Percentiles rank a stretch among this genome's conserved stretches.
phyloP scores from a whole-genome alignment of 192 early-diverging fungal genomes.

The Spinellus fusiger region DNA sequence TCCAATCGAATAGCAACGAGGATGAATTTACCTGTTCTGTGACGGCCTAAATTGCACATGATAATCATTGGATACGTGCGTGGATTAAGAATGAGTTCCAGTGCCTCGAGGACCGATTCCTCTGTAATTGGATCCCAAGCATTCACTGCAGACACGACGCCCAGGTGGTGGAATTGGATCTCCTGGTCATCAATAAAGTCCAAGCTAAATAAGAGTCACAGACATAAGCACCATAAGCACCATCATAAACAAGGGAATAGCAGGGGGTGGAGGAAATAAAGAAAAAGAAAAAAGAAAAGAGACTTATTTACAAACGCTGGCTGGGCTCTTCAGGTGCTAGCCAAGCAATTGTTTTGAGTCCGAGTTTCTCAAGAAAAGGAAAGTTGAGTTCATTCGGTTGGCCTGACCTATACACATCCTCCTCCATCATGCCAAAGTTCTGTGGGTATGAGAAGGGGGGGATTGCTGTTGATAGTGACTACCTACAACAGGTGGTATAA shows the following conservation, averaged over 20 bases:
- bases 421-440: slow-evolving; percentile 98
- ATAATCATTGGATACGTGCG: slow-evolving; percentile 91
- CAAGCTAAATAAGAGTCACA: slow-evolving; percentile 37
- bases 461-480: neutral
- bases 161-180: slow-evolving; percentile 87
- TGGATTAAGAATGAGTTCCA: slow-evolving; percentile 82
- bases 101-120: slow-evolving; percentile 88
- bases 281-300: neutral
- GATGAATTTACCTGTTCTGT: slow-evolving; percentile 89
- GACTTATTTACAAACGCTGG: slow-evolving; percentile 69
- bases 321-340: slow-evolving; percentile 97
- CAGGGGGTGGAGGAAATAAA: too few species aligned
- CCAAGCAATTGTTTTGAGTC: slow-evolving; percentile 89
- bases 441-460: too few species aligned
- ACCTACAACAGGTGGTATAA: slow-evolving; percentile 69
- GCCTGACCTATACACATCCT: slow-evolving; percentile 91
- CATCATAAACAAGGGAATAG: too few species aligned
- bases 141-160: slow-evolving; percentile 74
- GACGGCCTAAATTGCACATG: slow-evolving; percentile 97
- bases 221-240: neutral
- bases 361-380: slow-evolving; percentile 95
- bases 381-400: slow-evolving; percentile 99
- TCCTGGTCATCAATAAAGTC: slow-evolving; percentile 99
- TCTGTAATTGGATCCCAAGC: slow-evolving; percentile 98
- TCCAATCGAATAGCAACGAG: neutral